Evolutionary conservation across 2,329 filamentous ascomycete species (phyloP).

Genomic region (Colletotrichum caudatum): DNA sequence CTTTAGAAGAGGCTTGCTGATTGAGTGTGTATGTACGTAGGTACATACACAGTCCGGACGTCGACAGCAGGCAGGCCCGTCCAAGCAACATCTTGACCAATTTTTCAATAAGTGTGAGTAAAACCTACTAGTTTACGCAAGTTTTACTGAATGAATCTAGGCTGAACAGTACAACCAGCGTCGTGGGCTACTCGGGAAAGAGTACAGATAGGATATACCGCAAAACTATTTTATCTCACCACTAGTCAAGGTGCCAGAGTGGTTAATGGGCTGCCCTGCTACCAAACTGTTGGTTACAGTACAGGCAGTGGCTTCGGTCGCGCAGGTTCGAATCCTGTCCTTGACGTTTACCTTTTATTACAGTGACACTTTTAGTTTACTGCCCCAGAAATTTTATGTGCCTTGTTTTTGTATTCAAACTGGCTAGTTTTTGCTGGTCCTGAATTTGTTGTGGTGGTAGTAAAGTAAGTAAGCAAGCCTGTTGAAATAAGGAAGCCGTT

Average conservation of each 20-base stretch:
- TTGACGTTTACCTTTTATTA: conserved; percentile 25
- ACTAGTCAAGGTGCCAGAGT: conserved; percentile 40
- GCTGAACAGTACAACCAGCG: not conserved
- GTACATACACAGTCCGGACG: not conserved
- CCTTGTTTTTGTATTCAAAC: not conserved
- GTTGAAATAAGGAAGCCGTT: not conserved
- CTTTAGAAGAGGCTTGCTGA: not conserved
- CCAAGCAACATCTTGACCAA: not conserved
- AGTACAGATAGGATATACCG: too few relatives aligned
- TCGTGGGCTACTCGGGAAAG: rapidly evolving
- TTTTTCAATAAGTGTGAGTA: not conserved
- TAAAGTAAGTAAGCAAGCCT: too few relatives aligned
- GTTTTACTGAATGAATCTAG: not conserved
- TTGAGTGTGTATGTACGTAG: not conserved
- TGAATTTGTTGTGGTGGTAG: not conserved
- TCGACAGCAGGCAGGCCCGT: too few relatives aligned
- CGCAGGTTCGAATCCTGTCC: conserved; percentile 42
- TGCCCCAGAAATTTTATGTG: too few relatives aligned
- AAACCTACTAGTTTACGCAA: not conserved
- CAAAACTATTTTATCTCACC: too few relatives aligned
- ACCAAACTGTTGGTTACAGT: conserved; percentile 11
- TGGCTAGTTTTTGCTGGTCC: not conserved
- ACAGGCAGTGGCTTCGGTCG: conserved; percentile 42
- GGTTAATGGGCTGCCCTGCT: conserved; percentile 43
- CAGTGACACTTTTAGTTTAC: not conserved